These are phyloP conservation scores for Sporisorium iseilematis-ciliati DNA, from an alignment of 1,284 basidiomycete species.

Conservation along the genomic window DNA sequence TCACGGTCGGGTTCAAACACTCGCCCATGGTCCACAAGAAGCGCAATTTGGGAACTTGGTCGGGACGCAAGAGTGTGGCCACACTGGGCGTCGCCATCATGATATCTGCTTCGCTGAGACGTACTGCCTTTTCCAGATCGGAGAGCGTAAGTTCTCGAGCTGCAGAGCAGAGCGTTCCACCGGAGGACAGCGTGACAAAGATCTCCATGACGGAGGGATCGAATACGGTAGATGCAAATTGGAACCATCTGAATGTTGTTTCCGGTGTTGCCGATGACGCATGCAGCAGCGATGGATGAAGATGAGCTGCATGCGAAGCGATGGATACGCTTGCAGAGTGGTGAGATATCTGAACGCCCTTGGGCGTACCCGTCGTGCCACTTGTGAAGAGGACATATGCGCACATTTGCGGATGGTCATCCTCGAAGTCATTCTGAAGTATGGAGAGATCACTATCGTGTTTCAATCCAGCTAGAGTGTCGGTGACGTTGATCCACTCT, in stretches of 20 bases:
- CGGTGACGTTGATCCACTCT: slow-evolving; percentile 19
- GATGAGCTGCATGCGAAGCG: slow-evolving; percentile 16
- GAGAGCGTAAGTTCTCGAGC: slow-evolving; percentile 21
- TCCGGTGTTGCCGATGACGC: not conserved
- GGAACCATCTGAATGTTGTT: slow-evolving; percentile 29
- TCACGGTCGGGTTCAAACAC: slow-evolving; percentile 19
- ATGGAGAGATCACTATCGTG: too few relatives aligned
- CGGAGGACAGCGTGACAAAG: slow-evolving; percentile 24
- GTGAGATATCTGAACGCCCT: slow-evolving; percentile 27
- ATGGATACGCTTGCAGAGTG: slow-evolving; percentile 20
- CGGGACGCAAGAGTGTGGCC: slow-evolving; percentile 20
- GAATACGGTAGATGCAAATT: slow-evolving; percentile 39
- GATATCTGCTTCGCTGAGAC: slow-evolving; percentile 20
- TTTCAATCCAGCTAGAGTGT: not conserved
- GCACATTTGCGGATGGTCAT: slow-evolving; percentile 18
- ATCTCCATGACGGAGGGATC: slow-evolving; percentile 42
- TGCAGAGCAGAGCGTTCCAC: slow-evolving; percentile 31
- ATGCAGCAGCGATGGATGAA: slow-evolving; percentile 12
- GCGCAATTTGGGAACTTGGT: slow-evolving; percentile 14
- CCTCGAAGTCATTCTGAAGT: too few relatives aligned
- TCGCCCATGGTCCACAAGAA: slow-evolving; percentile 43
- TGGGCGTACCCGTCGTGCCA: slow-evolving; percentile 17
- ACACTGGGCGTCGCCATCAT: slow-evolving; percentile 45
- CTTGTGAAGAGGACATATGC: slow-evolving; percentile 19
- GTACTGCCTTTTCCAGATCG: slow-evolving; percentile 25